Evolutionary conservation across 805 yeast species (phyloP), one percentile per base, ranked within the genome.

Genomic region (Lipomyces mesembrius): DNA sequence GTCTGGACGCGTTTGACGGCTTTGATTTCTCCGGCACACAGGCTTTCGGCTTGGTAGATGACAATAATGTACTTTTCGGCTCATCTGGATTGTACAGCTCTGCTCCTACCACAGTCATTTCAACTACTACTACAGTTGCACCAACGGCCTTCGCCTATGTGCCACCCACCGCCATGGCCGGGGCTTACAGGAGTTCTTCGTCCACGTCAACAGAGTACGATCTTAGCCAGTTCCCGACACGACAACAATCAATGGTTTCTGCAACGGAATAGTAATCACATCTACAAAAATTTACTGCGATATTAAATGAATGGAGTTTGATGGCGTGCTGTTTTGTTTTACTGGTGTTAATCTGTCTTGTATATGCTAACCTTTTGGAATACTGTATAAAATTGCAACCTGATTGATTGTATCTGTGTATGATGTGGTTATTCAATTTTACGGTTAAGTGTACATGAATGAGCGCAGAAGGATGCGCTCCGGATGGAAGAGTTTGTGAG

Each of bases 271-370:
- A 22, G 14, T 25, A 25, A 11, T 37, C 17, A 14, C 39, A 37
- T 37, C 17, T 37, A 37, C 14, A 37, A 37, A 35, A 25, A 6
- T 25, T 14, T 22, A 3, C 4, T 4, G 32, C 6, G 12, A 14
- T 52, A 6, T 52, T 27, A 52, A 52, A 29, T 25, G 34, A 25
- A 52, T 52, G 55, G 55, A 52, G 34, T 25, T 49, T 52, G 55
- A 20, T 12, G 55, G 55, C 27, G 55, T 25, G 29, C 34, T 52
- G 8, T 52, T 25, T 29, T 25, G 14, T 25, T 20, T 52, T 52
- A 12, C 32, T 52, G 49, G 49, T n/a, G 34, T 52, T 52, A 52
- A 49, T 4, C 12, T 22, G 25, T 49, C 27, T 49, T 14, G 53
- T 49, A 20, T 14, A 20, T 49, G 53, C 5, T 49, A 49, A 20